Conservation (phyloP, 2,329 filamentous ascomycete genomes). For the Scolecobasidium constrictum region DNA sequence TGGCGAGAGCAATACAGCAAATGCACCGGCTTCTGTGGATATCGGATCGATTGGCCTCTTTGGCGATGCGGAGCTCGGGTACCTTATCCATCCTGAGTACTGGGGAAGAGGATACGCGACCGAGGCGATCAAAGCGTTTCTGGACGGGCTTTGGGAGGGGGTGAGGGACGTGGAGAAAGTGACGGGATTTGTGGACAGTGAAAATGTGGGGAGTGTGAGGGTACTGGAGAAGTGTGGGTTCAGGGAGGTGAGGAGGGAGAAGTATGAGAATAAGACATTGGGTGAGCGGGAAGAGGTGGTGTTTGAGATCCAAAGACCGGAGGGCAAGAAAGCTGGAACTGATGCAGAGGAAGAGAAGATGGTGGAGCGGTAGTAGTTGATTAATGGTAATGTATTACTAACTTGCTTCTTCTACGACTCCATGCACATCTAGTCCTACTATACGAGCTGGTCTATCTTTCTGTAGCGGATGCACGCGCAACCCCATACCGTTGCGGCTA, state of each 20-base stretch:
- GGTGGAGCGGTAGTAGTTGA: too few species aligned
- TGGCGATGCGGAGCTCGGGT: conserved; percentile 43
- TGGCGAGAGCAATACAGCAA: not conserved
- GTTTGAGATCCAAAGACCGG: not conserved
- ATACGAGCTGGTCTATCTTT: too few species aligned
- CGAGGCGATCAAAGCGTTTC: conserved; percentile 41
- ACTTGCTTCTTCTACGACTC: too few species aligned
- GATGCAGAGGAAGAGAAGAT: too few species aligned
- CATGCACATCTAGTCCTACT: too few species aligned
- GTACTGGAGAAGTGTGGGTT: conserved; percentile 20
- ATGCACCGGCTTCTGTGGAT: not conserved
- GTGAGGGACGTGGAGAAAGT: conserved; percentile 14
- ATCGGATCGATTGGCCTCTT: conserved; percentile 38
- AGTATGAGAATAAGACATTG: not conserved
- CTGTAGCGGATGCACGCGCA: too few species aligned
- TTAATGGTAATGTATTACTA: too few species aligned
- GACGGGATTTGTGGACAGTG: conserved; percentile 17
- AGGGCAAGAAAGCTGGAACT: too few species aligned
- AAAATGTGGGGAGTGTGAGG: conserved; percentile 15
- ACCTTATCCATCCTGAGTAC: conserved; percentile 41
- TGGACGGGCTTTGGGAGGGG: conserved; percentile 32
- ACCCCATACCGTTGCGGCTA: too few species aligned
- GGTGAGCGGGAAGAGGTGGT: not conserved
- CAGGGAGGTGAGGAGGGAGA: not conserved
- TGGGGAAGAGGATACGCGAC: conserved; percentile 43